Conservation (phyloP, 2,329 filamentous ascomycete species). For the Pseudogymnoascus sp. region DNA sequence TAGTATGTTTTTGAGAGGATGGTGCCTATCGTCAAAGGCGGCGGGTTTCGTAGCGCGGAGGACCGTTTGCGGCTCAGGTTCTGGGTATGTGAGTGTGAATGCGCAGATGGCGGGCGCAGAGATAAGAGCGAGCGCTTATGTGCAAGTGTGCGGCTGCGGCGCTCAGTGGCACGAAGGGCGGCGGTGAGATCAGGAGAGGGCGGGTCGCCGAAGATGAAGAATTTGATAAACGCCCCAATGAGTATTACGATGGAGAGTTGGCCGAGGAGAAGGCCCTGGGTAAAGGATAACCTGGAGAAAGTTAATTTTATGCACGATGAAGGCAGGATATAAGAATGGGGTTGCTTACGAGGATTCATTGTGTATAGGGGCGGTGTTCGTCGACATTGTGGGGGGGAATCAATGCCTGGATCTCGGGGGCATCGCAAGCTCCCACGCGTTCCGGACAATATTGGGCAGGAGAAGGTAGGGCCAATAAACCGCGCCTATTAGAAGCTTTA, state of each 20-base stretch:
- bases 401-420: not conserved
- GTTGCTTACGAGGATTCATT: conserved; percentile 34
- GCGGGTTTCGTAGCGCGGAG: conserved; percentile 63
- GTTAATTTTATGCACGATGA: conserved; percentile 6
- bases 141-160: conserved; percentile 63
- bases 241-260: conserved; percentile 88
- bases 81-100: conserved; percentile 16
- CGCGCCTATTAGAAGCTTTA: not conserved
- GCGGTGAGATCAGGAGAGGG: conserved; percentile 76
- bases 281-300: conserved; percentile 67
- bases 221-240: conserved; percentile 93
- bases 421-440: not conserved
- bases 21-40: conserved; percentile 78
- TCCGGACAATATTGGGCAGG: not conserved
- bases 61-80: conserved; percentile 55
- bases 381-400: not conserved
- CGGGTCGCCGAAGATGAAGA: conserved; percentile 97
- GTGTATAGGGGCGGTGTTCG: conserved; percentile 3
- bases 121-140: conserved; percentile 68
- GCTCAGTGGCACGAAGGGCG: conserved; percentile 64
- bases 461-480: not conserved
- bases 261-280: conserved; percentile 84
- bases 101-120: conserved; percentile 37
- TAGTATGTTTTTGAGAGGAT: conserved; percentile 97
- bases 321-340: conserved; percentile 1